These are phyloP conservation scores for Aspergillus novoparasiticus DNA, from an alignment of 2,329 filamentous ascomycete genomes.

Conservation along the genomic window DNA sequence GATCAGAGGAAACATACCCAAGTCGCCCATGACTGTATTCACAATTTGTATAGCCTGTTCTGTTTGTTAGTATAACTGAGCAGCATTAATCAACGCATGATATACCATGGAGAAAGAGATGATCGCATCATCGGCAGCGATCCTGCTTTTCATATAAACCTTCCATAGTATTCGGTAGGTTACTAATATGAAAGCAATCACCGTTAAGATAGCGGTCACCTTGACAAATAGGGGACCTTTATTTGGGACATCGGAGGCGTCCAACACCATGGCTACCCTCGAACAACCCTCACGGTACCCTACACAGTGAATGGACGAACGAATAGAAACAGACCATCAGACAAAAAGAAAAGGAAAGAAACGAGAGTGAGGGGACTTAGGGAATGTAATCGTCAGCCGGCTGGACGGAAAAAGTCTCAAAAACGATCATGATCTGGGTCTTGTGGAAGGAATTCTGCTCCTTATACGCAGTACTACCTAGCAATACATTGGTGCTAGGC, in stretches of 20 bases:
- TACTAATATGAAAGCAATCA: conserved; percentile 5
- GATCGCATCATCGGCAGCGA: not conserved
- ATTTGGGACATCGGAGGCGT: conserved; percentile 1
- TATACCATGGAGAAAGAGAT: not conserved
- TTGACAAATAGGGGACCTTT: conserved; percentile 6
- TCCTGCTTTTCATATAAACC: not conserved
- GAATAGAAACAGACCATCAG: not conserved
- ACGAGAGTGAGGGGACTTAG: not conserved
- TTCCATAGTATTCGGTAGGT: not conserved
- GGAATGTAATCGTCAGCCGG: not conserved
- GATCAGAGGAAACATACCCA: not conserved
- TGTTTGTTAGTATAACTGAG: not conserved
- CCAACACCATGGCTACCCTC: not conserved
- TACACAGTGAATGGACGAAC: not conserved
- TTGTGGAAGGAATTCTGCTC: not conserved
- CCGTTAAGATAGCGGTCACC: conserved; percentile 3
- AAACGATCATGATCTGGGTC: not conserved
- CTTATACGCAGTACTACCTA: not conserved
- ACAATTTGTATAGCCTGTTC: not conserved
- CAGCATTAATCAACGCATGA: not conserved
- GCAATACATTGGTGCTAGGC: not conserved
- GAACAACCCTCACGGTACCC: not conserved
- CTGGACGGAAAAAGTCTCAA: not conserved
- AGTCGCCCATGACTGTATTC: not conserved
- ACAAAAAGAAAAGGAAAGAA: not conserved